Percentiles rank a stretch among this genome's conserved stretches.
Conservation (phyloP, 805 yeast genomes). For the Grigorovia humatica region DNA sequence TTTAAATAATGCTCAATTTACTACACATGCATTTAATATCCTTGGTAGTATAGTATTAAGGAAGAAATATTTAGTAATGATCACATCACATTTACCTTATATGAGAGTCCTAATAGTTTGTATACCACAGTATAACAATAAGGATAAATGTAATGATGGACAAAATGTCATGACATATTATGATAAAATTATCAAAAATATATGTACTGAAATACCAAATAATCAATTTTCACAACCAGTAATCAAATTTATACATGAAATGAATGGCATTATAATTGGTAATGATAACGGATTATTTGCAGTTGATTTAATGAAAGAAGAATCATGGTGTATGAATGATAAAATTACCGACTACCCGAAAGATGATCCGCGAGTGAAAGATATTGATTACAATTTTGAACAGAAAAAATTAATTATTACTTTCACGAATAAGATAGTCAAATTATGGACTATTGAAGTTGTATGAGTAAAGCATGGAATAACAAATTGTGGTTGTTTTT, state of each 20-base stretch:
- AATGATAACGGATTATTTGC: slow-evolving; percentile 21
- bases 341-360: slow-evolving; percentile 21
- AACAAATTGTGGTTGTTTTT: not conserved
- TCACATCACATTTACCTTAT: slow-evolving; percentile 70
- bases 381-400: slow-evolving; percentile 12
- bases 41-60: slow-evolving; percentile 36
- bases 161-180: slow-evolving; percentile 7
- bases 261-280: slow-evolving; percentile 20
- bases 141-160: not conserved
- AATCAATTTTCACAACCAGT: slow-evolving; percentile 24
- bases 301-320: slow-evolving; percentile 19
- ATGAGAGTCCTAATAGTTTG: slow-evolving; percentile 53
- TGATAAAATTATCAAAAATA: slow-evolving; percentile 20
- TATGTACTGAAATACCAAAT: slow-evolving; percentile 22
- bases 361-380: slow-evolving; percentile 19
- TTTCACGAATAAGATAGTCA: slow-evolving; percentile 1
- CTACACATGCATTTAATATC: slow-evolving; percentile 44
- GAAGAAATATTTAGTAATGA: slow-evolving; percentile 53
- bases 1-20: slow-evolving; percentile 63
- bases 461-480: not conserved
- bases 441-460: not conserved
- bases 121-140: slow-evolving; percentile 26
- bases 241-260: slow-evolving; percentile 9
- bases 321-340: slow-evolving; percentile 28
- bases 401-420: slow-evolving; percentile 7